These are phyloP conservation scores for Leptodermis oblonga DNA, from an alignment of 257 asterid species.

Conservation along the genomic window DNA sequence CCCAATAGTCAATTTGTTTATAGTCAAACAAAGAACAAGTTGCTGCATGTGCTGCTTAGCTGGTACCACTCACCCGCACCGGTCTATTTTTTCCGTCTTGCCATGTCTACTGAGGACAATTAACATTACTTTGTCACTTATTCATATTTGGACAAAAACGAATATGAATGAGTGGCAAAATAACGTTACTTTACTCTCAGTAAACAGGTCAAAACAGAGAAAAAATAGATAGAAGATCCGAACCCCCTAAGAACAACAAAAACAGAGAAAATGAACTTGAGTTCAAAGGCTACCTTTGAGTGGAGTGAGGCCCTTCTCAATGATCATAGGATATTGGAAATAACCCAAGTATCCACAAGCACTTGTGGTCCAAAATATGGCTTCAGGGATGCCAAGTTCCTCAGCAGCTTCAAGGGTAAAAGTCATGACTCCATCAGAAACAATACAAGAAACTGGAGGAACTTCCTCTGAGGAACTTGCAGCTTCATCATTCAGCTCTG, in stretches of 20 bases:
- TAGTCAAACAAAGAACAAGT: neutral
- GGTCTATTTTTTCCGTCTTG: too few relatives aligned
- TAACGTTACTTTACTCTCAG: too few relatives aligned
- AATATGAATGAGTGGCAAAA: too few relatives aligned
- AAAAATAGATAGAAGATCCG: too few relatives aligned
- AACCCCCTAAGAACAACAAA: too few relatives aligned
- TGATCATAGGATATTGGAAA: neutral
- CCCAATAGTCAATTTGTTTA: too few relatives aligned
- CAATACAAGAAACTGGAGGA: conserved; percentile 2
- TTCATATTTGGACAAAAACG: too few relatives aligned
- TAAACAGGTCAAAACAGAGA: too few relatives aligned
- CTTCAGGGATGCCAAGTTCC: neutral
- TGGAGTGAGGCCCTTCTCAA: neutral
- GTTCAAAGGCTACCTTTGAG: neutral
- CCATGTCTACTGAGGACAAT: too few relatives aligned
- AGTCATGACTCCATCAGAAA: neutral
- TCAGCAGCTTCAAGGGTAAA: conserved; percentile 4
- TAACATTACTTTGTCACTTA: too few relatives aligned
- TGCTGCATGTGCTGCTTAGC: neutral
- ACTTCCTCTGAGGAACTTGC: neutral
- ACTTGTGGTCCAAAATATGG: neutral
- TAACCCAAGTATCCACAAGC: neutral
- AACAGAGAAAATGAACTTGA: too few relatives aligned
- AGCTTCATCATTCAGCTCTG: neutral
- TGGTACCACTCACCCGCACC: too few relatives aligned